Evolutionary conservation across 345 rosid genomes (phyloP), one percentile per base, ranked within the genome.

Genomic region (Hirschfeldia incana): DNA sequence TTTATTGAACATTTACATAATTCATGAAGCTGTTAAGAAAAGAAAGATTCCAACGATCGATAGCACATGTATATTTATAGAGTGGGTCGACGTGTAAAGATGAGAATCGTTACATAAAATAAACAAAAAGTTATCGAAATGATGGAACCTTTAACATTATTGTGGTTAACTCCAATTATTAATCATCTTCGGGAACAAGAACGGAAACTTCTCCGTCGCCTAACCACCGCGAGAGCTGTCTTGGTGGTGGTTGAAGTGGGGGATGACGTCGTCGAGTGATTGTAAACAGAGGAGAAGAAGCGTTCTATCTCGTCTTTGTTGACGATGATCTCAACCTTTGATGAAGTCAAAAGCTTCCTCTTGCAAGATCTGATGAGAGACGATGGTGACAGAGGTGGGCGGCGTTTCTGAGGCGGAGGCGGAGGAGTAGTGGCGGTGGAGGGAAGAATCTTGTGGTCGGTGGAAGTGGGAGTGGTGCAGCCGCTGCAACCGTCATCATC

Each of bases 71-170:
- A 73, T 61, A 67, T 68, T 59, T 49, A 67, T 73, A 79, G 69
- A 79, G 78, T 67, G 78, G 82, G 70, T 68, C 65, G 65, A 73
- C 82, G 82, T 79, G 82, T 79, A 79, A 79, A 79, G 82, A 67
- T 34, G 74, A 73, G 57, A 79, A 67, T 67, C 74, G 61, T 79
- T 79, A 49, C 74, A 73, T 58, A 26, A 67, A 76, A 67, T 27
- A 37, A 69, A 70, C 62, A 39, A 74, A 79, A 73, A 60, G 64
- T 29, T 60, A 53, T 8, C 39, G 75, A 80, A 74, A 80, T 51
- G 71, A 63, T 62, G 66, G 78, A 79, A 79, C 78, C 78, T 79
- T 80, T 74, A 51, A 64, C 66, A 39, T 37, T 21, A 78, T 69
- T 69, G 42, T 46, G 27, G 59, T 53, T 53, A 66, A 57, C 9